These are phyloP conservation scores for Megacollybia marginata DNA, from an alignment of 768 basidiomycete genomes.

Conservation along the genomic window DNA sequence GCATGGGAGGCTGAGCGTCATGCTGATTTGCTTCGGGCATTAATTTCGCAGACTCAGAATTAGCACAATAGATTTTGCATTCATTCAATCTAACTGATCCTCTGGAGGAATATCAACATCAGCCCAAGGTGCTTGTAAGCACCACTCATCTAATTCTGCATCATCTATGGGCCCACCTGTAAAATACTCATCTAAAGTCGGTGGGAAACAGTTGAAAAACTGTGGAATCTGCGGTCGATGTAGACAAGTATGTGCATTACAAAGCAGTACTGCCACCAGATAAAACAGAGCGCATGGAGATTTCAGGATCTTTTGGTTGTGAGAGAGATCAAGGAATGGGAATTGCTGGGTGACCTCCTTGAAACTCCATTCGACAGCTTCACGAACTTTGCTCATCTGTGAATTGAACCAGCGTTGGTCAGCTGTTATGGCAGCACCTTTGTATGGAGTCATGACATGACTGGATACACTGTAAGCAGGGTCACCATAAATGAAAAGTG, in stretches of 20 bases:
- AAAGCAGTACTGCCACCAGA: conserved; percentile 7
- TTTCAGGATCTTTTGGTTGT: conserved; percentile 9
- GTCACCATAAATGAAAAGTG: conserved; percentile 10
- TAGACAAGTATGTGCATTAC: conserved; percentile 9
- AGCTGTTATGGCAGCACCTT: conserved; percentile 5
- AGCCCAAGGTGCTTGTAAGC: conserved; percentile 2
- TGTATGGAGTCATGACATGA: conserved; percentile 11
- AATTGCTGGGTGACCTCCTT: conserved; percentile 10
- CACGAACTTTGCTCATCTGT: conserved; percentile 10
- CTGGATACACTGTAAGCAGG: conserved; percentile 6
- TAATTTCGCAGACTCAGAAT: too few species aligned
- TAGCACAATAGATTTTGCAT: neutral
- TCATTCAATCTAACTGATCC: neutral
- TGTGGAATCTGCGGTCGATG: conserved; percentile 9
- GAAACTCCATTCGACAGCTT: conserved; percentile 11
- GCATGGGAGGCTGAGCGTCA: conserved; percentile 6
- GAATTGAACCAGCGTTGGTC: conserved; percentile 6
- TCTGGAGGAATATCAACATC: neutral
- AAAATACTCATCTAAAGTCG: conserved; percentile 9
- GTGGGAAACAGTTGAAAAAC: conserved; percentile 8
- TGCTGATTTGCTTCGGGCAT: neutral
- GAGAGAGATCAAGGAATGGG: conserved; percentile 8
- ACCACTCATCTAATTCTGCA: conserved; percentile 7
- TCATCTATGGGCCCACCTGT: conserved; percentile 8
- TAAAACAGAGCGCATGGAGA: conserved; percentile 11